These are phyloP conservation scores for Aegilops speltoides DNA, from an alignment of 176 grass and related monocot genomes.

Conservation along the genomic window DNA sequence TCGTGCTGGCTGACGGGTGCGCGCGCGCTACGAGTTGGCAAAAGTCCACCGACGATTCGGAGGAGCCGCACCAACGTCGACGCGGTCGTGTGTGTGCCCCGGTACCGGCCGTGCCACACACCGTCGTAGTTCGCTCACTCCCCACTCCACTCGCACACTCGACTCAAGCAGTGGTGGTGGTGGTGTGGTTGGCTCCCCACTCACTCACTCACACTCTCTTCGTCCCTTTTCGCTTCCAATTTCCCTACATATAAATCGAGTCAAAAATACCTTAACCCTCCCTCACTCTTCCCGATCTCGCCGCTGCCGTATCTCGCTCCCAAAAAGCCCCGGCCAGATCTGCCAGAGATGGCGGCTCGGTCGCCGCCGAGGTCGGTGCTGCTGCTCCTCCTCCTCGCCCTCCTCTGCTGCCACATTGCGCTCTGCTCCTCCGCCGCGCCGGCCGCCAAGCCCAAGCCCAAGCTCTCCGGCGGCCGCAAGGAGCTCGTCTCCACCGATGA, in stretches of 20 bases:
- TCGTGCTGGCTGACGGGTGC: too few relatives aligned
- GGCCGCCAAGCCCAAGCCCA: conserved; percentile 32
- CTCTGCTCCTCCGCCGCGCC: conserved; percentile 39
- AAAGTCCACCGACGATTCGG: too few relatives aligned
- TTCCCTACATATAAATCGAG: conserved; percentile 17
- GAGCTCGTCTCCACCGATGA: conserved; percentile 12
- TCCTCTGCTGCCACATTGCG: conserved; percentile 63
- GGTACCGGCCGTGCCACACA: too few relatives aligned
- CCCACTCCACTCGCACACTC: too few relatives aligned
- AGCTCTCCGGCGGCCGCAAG: conserved; percentile 41
- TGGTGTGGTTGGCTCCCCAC: neutral
- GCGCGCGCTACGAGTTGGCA: too few relatives aligned
- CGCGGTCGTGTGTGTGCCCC: too few relatives aligned
- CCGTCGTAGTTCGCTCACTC: too few relatives aligned
- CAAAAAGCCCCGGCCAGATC: neutral
- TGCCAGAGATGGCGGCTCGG: conserved; percentile 30
- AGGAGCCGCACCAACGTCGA: too few relatives aligned
- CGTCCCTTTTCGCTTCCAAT: neutral
- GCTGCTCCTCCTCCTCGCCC: conserved; percentile 41
- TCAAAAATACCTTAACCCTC: conserved; percentile 34
- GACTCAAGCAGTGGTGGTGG: too few relatives aligned
- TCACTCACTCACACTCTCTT: neutral
- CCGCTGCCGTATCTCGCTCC: neutral
- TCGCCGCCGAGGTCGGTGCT: conserved; percentile 20
- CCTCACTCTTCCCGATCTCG: conserved; percentile 47